Base-by-base conservation (phyloP, 2,329 filamentous ascomycete species). In the Monosporascus sp. region DNA sequence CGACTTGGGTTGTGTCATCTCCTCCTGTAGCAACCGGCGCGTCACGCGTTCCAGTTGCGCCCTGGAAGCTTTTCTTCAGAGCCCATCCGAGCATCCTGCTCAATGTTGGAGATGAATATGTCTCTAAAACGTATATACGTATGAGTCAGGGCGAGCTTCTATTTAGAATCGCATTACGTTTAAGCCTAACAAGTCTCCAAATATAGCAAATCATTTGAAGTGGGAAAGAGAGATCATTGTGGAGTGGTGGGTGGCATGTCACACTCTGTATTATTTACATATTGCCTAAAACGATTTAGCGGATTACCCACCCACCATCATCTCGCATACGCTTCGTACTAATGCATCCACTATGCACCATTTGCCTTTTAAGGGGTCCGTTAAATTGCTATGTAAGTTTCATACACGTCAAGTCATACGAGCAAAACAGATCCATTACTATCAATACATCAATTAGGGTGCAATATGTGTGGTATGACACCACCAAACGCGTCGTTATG, bases 51-150 rank as follows among this genome's bases (percentile, higher is more conserved):
- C 74, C 72, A 46, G 69, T 71, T 53, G 71, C 72, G 59, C 63
- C 66, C 45, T 73, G 71, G 53, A 74, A 64, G 41, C 72, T 70
- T 64, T 71, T 75, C 64, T 75, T 79, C 61, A 84, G 68, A 70
- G 82, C 80, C 81, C 81, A 85, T 58, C 80, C 80, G 55, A 85
- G 73, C 81, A 85, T 84, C 41, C 48, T 63, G 61, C 51, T 53
- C 53, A 20, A 50, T 46, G 17, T 36, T 48, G 8, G 14, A 50
- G 24, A 52, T 55, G 35, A 35, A 41, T 20, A 3, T 18, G 9
- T 46, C 9, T 15, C 14, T 15, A 15, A 27, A 15, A 25, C 11
- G 22, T 17, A 11, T 46, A 17, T 24, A 27, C 43, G 31, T 46
- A 49, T 7, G 31, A 22, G n/a, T n/a, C 17, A 6, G 27, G 36